phyloP scores from a whole-genome alignment of 179 eudicot species.

The Silene vulgaris region DNA sequence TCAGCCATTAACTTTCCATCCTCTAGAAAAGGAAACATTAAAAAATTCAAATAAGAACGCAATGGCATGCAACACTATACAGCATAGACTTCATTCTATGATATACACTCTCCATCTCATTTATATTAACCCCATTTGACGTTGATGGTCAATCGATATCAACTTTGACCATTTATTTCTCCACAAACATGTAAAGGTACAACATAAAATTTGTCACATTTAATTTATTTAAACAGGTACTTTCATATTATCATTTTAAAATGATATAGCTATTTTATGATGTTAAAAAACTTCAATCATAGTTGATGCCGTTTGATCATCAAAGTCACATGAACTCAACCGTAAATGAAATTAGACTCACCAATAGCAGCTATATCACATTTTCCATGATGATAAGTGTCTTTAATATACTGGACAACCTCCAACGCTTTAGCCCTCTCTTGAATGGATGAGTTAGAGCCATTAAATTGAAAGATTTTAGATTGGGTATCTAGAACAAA shows the following conservation, averaged over 20 bases:
- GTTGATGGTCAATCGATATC: no score
- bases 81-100: background rate
- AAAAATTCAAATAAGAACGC: conserved; percentile 14
- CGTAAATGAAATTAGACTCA: conserved; percentile 28
- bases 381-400: conserved; percentile 86
- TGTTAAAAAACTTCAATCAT: background rate
- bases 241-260: background rate
- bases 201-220: background rate
- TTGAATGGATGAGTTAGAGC: conserved; percentile 89
- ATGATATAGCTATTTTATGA: background rate
- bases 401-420: conserved; percentile 92
- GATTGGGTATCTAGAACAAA: conserved; percentile 80
- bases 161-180: background rate
- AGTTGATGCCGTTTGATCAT: background rate
- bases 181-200: background rate
- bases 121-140: background rate
- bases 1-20: conserved; percentile 95
- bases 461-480: conserved; percentile 92
- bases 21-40: conserved; percentile 42
- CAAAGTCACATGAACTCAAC: background rate
- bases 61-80: background rate
- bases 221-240: background rate
- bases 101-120: background rate
- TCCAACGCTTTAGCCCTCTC: conserved; percentile 97
- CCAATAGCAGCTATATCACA: conserved; percentile 91